Conservation (phyloP, 2,329 filamentous ascomycete genomes). For the Penicillium brevicompactum region DNA sequence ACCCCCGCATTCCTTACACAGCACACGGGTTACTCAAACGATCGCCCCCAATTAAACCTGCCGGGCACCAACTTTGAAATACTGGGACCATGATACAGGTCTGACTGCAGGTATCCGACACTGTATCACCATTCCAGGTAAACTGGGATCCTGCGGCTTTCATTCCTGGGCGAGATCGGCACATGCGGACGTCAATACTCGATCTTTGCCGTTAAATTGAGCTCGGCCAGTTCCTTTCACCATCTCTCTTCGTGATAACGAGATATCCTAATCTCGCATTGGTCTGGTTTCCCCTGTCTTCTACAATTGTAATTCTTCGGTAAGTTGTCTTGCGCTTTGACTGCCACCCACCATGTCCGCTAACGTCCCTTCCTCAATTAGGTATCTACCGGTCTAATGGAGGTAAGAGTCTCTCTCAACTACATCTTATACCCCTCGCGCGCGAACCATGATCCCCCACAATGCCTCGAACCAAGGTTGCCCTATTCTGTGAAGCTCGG, state of each 20-base stretch:
- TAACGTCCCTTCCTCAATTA: not conserved
- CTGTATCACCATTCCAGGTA: constrained; percentile 4
- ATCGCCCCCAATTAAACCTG: not conserved
- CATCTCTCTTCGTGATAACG: not conserved
- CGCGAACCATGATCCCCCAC: not conserved
- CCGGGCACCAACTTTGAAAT: not conserved
- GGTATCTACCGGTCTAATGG: constrained; percentile 9
- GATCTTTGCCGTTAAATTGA: constrained; percentile 9
- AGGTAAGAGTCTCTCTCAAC: constrained; percentile 6
- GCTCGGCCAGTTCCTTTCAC: constrained; percentile 5
- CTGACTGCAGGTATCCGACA: constrained; percentile 6
- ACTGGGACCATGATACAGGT: constrained; percentile 8
- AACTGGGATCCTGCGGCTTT: constrained; percentile 1
- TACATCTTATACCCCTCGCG: not conserved
- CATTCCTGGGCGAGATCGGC: constrained; percentile 4
- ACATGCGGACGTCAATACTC: constrained; percentile 9
- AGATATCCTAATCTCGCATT: not conserved
- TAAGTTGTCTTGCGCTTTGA: not conserved
- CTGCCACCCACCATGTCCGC: not conserved
- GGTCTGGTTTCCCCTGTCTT: not conserved
- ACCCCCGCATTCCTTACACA: constrained; percentile 11
- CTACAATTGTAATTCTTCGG: constrained; percentile 1
- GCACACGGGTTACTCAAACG: constrained; percentile 3
- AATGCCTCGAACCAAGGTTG: not conserved
- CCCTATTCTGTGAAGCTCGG: constrained; percentile 6